Base-by-base conservation (phyloP, 805 yeast species). In the Geotrichum ghanense region DNA sequence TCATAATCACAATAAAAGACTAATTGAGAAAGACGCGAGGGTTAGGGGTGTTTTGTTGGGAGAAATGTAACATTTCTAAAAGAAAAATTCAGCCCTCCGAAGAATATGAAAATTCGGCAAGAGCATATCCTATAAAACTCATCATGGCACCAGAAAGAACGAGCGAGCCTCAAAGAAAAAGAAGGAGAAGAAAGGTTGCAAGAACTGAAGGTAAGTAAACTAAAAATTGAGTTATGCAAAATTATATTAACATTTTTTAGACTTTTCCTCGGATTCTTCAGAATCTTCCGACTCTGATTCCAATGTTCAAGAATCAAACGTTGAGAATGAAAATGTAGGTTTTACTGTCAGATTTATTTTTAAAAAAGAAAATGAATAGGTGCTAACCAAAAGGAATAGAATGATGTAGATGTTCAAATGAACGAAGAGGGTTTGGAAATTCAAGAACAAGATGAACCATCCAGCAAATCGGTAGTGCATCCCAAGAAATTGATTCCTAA, bases 131-230 rank as follows among this genome's bases (percentile, higher is more conserved):
- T n/a, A n/a, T n/a, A n/a, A n/a, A n/a, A n/a, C n/a, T n/a, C n/a
- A n/a, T n/a, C 10, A 39, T 39, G 24, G 16, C 4, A 39, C 22
- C 24, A 12, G 37, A 9, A 9, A 26, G 17, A n/a, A 22, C 26
- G 12, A 25, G 19, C 7, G 46, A 48, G n/a, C 27, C 23, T 34
- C 40, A 43, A 41, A 48, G 48, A 45, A 44, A 55, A 10, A 34
- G 56, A 19, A 47, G 58, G 42, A 48, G 58, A 41, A 42, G 35
- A 42, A 55, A 53, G 54, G 53, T 52, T 50, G 54, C 58, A n/a
- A 42, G 58, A 41, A 55, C 58, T 14, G 57, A 55, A 35, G 57
- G 57, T 52, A 50, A 9, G 51, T 20, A n/a, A 26, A 20, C 16
- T 21, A 19, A 40, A 5, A 19, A 5, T 7, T 41, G 7, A 17